Base-by-base conservation (phyloP, 2,329 filamentous ascomycete species). In the Hirsutella thompsonii region DNA sequence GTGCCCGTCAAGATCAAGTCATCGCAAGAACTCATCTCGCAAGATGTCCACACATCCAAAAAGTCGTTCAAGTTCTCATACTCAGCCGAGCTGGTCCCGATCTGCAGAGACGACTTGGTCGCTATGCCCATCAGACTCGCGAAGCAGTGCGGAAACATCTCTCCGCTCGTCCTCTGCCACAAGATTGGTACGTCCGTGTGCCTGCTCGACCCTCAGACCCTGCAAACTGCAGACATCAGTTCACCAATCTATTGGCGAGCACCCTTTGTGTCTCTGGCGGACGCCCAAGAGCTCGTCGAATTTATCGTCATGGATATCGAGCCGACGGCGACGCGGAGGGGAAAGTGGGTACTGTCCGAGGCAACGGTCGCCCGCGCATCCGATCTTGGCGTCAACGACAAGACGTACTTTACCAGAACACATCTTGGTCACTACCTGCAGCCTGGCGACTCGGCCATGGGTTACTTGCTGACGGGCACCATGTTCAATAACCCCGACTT, bases 61-160 rank as follows among this genome's bases (percentile, higher is more conserved):
- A 92, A 86, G 62, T 88, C 82, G 28, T 96, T 90, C 74, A 98
- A 98, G 61, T 95, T 95, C 65, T 82, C 84, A 36, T 96, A 79
- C 63, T 93, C 88, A 0, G 79, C 83, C 41, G 86, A 95, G 57
- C 63, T 98, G 38, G 81, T 96, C 20, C 92, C 92, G 1, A 88
- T 98, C 38, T 96, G 92, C 70, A 94, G 95, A 62, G 92, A 98
- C 53, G 92, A 98, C 57, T 69, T 98, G 21, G 86, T 98, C n/a
- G 89, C 86, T 2, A 68, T 98, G 29, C 92, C 92, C 1, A 79
- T 94, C 47, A 88, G 87, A 51, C 69, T 96, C 44, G 92, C 92
- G 13, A 92, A 88, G 60, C 78, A 81, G 42, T 69, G 83, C 39
- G 89, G 92, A 47, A 95, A 94, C 61, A 94, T 96, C 52, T 75